Evolutionary conservation across 768 basidiomycete species (phyloP), one percentile per base, ranked within the genome.

Genomic region (Amanita pseudoporphyria): DNA sequence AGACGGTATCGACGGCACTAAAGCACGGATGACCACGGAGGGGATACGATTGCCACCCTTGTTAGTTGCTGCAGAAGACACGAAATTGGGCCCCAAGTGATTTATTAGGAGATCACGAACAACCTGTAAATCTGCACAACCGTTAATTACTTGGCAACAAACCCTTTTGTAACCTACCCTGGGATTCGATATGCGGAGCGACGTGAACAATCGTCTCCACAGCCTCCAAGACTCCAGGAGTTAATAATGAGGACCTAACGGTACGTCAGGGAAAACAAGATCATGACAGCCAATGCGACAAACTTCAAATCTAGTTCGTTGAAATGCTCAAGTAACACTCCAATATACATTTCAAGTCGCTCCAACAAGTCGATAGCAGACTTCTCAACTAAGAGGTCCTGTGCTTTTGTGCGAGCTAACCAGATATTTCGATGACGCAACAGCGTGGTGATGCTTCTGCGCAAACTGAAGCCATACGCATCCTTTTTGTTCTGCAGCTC

Each of bases 401-500:
- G 81, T 1, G 82, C 82, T 66, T 86, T 87, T n/a, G 76, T 72
- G 41, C 85, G 77, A 10, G 87, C 87, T 26, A 84, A 63, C 13
- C 67, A 69, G 46, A 83, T 65, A 47, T 83, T 77, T 33, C 75
- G 74, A 54, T 82, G 77, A 45, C 76, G 73, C 36, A 89, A 68
- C 14, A 82, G 64, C 10, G 75, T 80, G 5, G 83, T 78, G 51
- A 89, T 81, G 60, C 87, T 84, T 54, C 72, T 72, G 56, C 82
- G 73, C 16, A 74, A 77, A 38, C 85, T 77, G 31, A 71, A 73
- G 2, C 72, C 74, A 58, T 80, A 72, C 5, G 83, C 77, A 54
- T 87, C 82, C 52, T 81, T 77, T 62, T 77, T 78, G 53, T 81
- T 78, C 58, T 85, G 83, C 14, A 85, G 61, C 56, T 87, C 84